Percentiles rank a stretch among this genome's conserved stretches.
Evolutionary conservation across 306 rosid species (phyloP).

Genomic region (Prinsepia uniflora): DNA sequence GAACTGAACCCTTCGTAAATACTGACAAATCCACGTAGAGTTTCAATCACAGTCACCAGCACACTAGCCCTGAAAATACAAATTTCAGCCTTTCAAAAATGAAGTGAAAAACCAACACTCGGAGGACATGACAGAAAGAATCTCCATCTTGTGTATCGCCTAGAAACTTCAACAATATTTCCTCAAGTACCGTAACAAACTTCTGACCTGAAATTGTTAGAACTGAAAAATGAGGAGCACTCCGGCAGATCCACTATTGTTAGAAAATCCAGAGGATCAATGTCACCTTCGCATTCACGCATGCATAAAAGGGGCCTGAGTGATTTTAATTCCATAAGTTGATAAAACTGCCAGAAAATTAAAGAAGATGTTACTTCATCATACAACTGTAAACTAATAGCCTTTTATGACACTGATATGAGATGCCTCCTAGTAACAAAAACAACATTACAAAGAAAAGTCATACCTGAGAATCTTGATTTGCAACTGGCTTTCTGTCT

Average conservation of each 20-base stretch:
- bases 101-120: not conserved
- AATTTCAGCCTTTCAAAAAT: not conserved
- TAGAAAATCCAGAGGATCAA: slow-evolving; percentile 58
- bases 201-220: slow-evolving; percentile 67
- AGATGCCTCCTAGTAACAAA: not conserved
- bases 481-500: slow-evolving; percentile 35
- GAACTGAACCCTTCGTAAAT: slow-evolving; percentile 59
- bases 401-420: not conserved
- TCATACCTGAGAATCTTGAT: slow-evolving; percentile 61
- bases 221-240: slow-evolving; percentile 47
- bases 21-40: slow-evolving; percentile 51
- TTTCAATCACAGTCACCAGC: slow-evolving; percentile 52
- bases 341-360: slow-evolving; percentile 46
- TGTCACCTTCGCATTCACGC: slow-evolving; percentile 38
- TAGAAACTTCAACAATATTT: not conserved
- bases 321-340: slow-evolving; percentile 56
- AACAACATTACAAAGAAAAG: slow-evolving; percentile 15
- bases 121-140: not conserved
- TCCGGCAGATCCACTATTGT: slow-evolving; percentile 58
- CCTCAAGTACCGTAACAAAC: not conserved
- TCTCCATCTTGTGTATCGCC: not conserved
- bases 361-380: slow-evolving; percentile 22
- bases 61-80: slow-evolving; percentile 60
- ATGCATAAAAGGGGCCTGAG: slow-evolving; percentile 48
- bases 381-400: slow-evolving; percentile 11